These are phyloP conservation scores for Avena sativa DNA, from an alignment of 176 grass and related monocot species.

Conservation along the genomic window DNA sequence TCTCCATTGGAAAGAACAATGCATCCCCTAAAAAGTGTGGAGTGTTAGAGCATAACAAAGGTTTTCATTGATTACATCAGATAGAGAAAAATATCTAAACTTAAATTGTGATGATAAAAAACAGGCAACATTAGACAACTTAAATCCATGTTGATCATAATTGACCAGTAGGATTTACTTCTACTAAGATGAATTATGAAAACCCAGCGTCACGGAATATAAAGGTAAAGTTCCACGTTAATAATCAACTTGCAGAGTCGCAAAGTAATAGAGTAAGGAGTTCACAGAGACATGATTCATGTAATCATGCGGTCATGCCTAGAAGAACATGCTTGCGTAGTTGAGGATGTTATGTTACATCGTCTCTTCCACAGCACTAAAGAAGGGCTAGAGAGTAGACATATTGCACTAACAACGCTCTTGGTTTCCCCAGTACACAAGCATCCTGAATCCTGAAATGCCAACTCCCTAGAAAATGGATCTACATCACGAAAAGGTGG, in stretches of 20 bases:
- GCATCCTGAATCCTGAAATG: neutral
- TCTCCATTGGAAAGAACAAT: conserved; percentile 17
- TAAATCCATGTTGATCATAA: neutral
- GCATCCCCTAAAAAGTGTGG: conserved; percentile 36
- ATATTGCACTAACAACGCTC: conserved; percentile 1
- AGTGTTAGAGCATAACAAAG: neutral
- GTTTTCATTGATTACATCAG: neutral
- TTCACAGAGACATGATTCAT: neutral
- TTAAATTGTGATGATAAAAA: conserved; percentile 4
- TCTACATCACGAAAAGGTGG: neutral
- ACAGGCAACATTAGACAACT: neutral
- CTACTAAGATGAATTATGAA: neutral
- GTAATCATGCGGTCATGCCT: neutral
- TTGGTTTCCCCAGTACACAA: neutral
- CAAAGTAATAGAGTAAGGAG: neutral
- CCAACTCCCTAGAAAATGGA: neutral
- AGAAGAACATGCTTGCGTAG: neutral
- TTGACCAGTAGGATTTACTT: neutral
- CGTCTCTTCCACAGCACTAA: neutral
- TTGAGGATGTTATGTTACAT: conserved; percentile 10
- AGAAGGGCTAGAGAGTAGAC: neutral
- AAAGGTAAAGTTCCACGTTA: neutral
- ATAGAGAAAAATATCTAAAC: neutral
- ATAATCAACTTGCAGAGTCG: neutral
- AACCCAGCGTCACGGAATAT: neutral